phyloP scores from a whole-genome alignment of 2,329 filamentous ascomycete species.

The Alternaria triticimaculans region DNA sequence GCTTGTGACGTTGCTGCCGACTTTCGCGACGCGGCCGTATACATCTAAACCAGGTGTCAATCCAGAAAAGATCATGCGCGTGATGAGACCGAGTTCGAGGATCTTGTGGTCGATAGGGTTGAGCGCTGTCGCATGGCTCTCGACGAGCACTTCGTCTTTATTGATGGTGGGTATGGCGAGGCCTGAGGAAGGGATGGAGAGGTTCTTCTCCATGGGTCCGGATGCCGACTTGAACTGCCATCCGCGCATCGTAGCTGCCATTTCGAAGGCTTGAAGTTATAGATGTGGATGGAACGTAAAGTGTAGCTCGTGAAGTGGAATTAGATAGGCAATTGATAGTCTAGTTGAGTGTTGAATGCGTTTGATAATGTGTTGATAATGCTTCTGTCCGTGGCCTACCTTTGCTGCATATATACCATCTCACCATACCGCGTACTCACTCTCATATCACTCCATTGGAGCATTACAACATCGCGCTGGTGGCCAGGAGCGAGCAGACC shows the following conservation, averaged over 20 bases:
- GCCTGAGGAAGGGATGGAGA: slow-evolving; percentile 54
- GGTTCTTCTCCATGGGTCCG: slow-evolving; percentile 58
- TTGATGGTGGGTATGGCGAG: slow-evolving; percentile 48
- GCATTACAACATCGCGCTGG: background rate
- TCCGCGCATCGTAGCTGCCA: slow-evolving; percentile 60
- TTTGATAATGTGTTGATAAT: too few relatives aligned
- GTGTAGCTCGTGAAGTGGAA: background rate
- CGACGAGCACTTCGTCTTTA: slow-evolving; percentile 57
- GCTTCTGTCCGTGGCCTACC: background rate
- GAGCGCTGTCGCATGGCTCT: slow-evolving; percentile 58
- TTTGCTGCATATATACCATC: background rate
- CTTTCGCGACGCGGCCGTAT: slow-evolving; percentile 53
- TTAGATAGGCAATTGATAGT: background rate
- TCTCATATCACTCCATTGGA: background rate
- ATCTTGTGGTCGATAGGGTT: slow-evolving; percentile 70
- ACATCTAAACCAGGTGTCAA: slow-evolving; percentile 58
- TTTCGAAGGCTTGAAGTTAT: background rate
- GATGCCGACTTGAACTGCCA: slow-evolving; percentile 29
- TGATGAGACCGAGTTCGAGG: slow-evolving; percentile 56
- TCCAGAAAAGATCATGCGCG: slow-evolving; percentile 49
- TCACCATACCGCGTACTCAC: background rate
- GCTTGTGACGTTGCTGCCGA: slow-evolving; percentile 13
- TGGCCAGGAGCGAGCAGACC: slow-evolving; percentile 2
- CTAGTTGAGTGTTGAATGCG: background rate
- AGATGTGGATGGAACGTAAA: background rate